Conservation (phyloP, 225 moss, liverwort and hornwort species). For the Polytrichum formosum region DNA sequence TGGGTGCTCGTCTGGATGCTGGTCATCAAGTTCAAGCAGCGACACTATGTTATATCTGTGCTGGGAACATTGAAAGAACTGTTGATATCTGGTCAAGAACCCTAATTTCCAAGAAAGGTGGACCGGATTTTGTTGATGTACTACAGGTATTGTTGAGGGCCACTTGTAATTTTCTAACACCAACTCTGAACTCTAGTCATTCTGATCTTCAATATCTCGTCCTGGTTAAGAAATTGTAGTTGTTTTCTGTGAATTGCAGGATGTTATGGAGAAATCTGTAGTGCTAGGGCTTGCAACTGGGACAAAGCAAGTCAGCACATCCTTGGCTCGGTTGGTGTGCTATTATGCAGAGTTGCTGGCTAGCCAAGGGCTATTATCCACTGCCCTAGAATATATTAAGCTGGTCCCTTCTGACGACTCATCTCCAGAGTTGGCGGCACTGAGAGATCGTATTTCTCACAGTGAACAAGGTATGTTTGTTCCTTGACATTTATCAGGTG, state of each 20-base stretch:
- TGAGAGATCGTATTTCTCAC: constrained; percentile 77
- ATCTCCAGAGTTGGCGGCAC: constrained; percentile 58
- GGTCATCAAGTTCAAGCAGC: constrained; percentile 77
- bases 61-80: constrained; percentile 90
- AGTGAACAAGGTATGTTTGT: constrained; percentile 61
- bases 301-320: constrained; percentile 74
- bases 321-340: constrained; percentile 79
- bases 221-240: no score
- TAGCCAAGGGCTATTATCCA: constrained; percentile 84
- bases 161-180: no score
- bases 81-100: constrained; percentile 95
- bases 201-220: no score
- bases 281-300: constrained; percentile 91
- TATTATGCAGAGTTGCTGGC: constrained; percentile 92
- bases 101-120: constrained; percentile 64
- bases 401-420: constrained; percentile 76
- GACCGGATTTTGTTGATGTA: constrained; percentile 75
- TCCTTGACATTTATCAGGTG: no score
- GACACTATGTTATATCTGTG: constrained; percentile 92
- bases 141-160: constrained; percentile 56
- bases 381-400: constrained; percentile 88
- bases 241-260: constrained; percentile 40
- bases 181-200: no score
- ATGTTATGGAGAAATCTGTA: constrained; percentile 94
- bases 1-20: constrained; percentile 83